phyloP scores from a whole-genome alignment of 2,329 filamentous ascomycete species.

The Colletotrichum truncatum region DNA sequence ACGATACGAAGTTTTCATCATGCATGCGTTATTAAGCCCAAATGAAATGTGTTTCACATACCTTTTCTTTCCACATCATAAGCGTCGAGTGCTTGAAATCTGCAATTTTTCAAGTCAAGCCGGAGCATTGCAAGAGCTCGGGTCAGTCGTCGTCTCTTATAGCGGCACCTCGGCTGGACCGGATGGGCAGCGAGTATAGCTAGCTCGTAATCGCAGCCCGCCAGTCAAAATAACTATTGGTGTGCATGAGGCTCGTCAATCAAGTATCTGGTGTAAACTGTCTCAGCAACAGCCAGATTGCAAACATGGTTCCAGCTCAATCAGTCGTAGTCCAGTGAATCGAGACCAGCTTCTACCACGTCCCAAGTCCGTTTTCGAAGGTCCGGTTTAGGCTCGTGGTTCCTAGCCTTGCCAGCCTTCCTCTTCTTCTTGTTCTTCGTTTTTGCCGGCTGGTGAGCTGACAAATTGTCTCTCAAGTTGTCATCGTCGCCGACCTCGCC shows the following conservation, averaged over 20 bases:
- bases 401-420: constrained; percentile 47
- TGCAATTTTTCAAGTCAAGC: not conserved
- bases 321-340: constrained; percentile 67
- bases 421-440: constrained; percentile 49
- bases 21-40: constrained; percentile 41
- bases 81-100: not conserved
- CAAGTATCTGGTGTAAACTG: not conserved
- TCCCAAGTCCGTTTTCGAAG: constrained; percentile 75
- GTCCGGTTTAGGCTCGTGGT: constrained; percentile 64
- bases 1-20: constrained; percentile 94
- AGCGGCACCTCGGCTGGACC: not conserved
- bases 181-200: not conserved
- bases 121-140: constrained; percentile 14
- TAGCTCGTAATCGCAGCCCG: constrained; percentile 32
- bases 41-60: constrained; percentile 2
- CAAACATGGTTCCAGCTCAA: not conserved
- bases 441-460: constrained; percentile 21
- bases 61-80: not conserved
- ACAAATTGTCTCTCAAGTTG: constrained; percentile 20
- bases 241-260: constrained; percentile 47
- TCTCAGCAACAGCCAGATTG: not conserved
- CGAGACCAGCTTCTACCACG: constrained; percentile 68
- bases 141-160: constrained; percentile 12
- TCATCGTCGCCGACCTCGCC: constrained; percentile 43
- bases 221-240: constrained; percentile 54